These are phyloP conservation scores for Ilex asprella DNA, from an alignment of 257 asterid genomes.

Conservation along the genomic window DNA sequence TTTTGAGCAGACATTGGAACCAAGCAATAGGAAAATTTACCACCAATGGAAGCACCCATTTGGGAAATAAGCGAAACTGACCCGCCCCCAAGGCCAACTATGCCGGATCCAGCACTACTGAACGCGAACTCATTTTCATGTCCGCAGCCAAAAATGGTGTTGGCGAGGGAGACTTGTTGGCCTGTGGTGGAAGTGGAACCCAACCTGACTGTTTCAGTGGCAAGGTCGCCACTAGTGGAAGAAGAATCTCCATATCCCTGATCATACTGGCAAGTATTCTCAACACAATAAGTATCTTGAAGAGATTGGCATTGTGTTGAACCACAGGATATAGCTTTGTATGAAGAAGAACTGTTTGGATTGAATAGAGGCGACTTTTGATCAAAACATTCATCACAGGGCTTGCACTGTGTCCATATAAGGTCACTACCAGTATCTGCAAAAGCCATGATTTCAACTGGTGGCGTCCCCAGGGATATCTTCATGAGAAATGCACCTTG, in stretches of 20 bases:
- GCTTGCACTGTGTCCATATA: constrained; percentile 60
- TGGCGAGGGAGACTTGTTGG: neutral
- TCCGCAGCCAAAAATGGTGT: constrained; percentile 15
- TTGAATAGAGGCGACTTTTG: constrained; percentile 28
- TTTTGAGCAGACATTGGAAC: constrained; percentile 2
- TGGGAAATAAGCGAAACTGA: constrained; percentile 8
- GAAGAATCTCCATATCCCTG: constrained; percentile 16
- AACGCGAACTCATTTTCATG: constrained; percentile 5
- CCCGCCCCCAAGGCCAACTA: constrained; percentile 16
- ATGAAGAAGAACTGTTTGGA: constrained; percentile 25
- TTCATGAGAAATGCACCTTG: constrained; percentile 42
- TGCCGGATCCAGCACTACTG: constrained; percentile 2
- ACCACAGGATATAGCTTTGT: constrained; percentile 18
- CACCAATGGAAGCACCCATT: constrained; percentile 2
- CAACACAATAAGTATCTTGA: constrained; percentile 21
- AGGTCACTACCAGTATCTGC: constrained; percentile 65
- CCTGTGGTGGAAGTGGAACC: neutral
- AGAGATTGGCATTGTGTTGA: constrained; percentile 20
- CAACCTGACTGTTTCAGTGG: constrained; percentile 2
- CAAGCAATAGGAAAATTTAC: constrained; percentile 24
- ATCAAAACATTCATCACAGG: constrained; percentile 38
- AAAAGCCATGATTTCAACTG: constrained; percentile 34
- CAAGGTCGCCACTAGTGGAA: neutral
- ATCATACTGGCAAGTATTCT: constrained; percentile 17
- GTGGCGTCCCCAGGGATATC: constrained; percentile 52